A percentile compares a stretch with the other conserved stretches of the same genome.
These are phyloP conservation scores for Aureobasidium sp. DNA, from an alignment of 2,329 filamentous ascomycete species.

Conservation along the genomic window DNA sequence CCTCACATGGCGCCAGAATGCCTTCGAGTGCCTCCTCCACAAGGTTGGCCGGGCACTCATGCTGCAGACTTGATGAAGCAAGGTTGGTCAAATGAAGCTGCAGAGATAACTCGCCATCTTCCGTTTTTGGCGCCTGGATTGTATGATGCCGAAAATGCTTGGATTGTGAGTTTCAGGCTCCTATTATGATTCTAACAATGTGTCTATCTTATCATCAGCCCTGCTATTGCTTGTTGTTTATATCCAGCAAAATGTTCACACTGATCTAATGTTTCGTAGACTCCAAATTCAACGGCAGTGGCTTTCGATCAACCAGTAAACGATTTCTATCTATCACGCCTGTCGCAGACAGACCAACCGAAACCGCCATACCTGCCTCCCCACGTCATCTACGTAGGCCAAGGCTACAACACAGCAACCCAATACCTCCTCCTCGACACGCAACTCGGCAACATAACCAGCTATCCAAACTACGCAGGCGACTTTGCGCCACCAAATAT, in stretches of 20 bases:
- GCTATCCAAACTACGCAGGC: not conserved
- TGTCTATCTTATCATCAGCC: no score
- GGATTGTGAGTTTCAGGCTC: not conserved
- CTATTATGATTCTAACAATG: not conserved
- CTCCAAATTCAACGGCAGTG: not conserved
- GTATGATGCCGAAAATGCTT: not conserved
- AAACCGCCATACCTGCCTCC: not conserved
- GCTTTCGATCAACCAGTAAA: not conserved
- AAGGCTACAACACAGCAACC: not conserved
- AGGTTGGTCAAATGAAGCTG: not conserved
- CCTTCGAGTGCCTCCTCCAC: not conserved
- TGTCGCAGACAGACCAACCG: not conserved
- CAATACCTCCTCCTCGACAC: not conserved
- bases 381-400: not conserved
- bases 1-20: not conserved
- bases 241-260: no score
- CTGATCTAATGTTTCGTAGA: not conserved
- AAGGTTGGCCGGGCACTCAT: not conserved
- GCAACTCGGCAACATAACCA: not conserved
- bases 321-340: not conserved
- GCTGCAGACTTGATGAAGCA: not conserved
- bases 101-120: not conserved
- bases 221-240: no score
- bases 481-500: not conserved
- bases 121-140: not conserved